These are phyloP conservation scores for Fusarium sp. DNA, from an alignment of 2,329 filamentous ascomycete genomes.

Conservation along the genomic window DNA sequence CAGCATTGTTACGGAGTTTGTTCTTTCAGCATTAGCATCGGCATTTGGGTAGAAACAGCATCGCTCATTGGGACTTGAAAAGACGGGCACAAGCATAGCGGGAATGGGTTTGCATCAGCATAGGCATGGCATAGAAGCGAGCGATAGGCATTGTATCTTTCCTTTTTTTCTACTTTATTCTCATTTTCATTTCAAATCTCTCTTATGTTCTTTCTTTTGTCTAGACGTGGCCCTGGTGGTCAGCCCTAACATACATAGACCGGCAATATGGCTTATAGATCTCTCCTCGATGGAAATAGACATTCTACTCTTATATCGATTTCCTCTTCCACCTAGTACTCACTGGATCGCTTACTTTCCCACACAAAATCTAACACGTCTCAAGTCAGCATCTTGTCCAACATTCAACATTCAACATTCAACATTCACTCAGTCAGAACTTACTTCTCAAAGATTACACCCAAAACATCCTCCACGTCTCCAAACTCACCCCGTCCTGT, in stretches of 20 bases:
- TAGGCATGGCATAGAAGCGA: conserved; percentile 24
- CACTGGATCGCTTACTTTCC: conserved; percentile 52
- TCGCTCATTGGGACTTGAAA: conserved; percentile 28
- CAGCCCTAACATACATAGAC: conserved; percentile 25
- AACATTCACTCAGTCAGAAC: conserved; percentile 49
- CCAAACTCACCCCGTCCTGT: conserved; percentile 86
- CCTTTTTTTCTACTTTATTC: conserved; percentile 17
- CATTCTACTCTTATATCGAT: conserved; percentile 10
- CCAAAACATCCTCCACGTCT: conserved; percentile 94
- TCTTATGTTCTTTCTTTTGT: conserved; percentile 14
- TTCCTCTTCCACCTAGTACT: neutral
- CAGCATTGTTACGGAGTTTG: conserved; percentile 35
- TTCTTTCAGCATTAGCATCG: conserved; percentile 6
- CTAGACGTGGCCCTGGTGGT: conserved; percentile 33
- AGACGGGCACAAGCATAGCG: conserved; percentile 10
- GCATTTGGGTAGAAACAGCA: conserved; percentile 17
- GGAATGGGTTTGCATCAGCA: conserved; percentile 10
- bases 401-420: conserved; percentile 4
- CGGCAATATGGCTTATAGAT: conserved; percentile 34
- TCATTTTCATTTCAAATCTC: neutral
- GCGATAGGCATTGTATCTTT: conserved; percentile 23
- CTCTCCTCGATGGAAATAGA: conserved; percentile 17
- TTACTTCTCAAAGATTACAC: conserved; percentile 98
- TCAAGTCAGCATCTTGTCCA: conserved; percentile 31
- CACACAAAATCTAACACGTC: conserved; percentile 57